Percentiles rank a stretch among this genome's conserved stretches.
Evolutionary conservation across 176 grass and related monocot species (phyloP).

Genomic region (Triticum monococcum): DNA sequence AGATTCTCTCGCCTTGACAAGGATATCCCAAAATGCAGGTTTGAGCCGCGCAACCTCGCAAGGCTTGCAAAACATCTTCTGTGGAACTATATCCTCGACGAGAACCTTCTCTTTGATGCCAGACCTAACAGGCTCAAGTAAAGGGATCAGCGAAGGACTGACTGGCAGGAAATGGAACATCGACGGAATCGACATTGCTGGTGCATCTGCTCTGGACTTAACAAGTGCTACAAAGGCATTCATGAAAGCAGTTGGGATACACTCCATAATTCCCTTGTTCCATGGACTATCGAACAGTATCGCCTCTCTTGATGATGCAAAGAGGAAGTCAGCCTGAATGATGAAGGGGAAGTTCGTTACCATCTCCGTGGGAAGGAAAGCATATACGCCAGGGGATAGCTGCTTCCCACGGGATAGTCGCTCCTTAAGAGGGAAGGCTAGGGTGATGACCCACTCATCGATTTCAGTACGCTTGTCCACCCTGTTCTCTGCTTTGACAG

Average conservation of each 20-base stretch:
- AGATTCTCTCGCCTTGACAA: constrained; percentile 32
- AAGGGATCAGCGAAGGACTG: constrained; percentile 22
- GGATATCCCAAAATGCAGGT: constrained; percentile 53
- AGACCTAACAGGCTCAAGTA: constrained; percentile 53
- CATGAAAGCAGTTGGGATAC: constrained; percentile 58
- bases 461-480: constrained; percentile 64
- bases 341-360: constrained; percentile 69
- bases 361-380: constrained; percentile 80
- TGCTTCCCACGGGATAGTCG: constrained; percentile 43
- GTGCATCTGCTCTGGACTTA: constrained; percentile 40
- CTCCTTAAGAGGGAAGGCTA: constrained; percentile 50
- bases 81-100: constrained; percentile 52
- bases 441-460: constrained; percentile 65
- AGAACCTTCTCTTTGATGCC: constrained; percentile 59
- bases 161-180: constrained; percentile 59
- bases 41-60: constrained; percentile 37
- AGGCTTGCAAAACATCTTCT: constrained; percentile 72
- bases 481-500: constrained; percentile 47
- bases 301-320: constrained; percentile 62
- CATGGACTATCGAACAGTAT: constrained; percentile 62
- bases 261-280: constrained; percentile 80
- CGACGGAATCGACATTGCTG: constrained; percentile 23
- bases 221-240: constrained; percentile 55
- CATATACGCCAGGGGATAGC: constrained; percentile 47
- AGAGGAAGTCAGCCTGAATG: constrained; percentile 78